Conservation (phyloP, 2,329 filamentous ascomycete species). For the Mollisiaceae sp. region DNA sequence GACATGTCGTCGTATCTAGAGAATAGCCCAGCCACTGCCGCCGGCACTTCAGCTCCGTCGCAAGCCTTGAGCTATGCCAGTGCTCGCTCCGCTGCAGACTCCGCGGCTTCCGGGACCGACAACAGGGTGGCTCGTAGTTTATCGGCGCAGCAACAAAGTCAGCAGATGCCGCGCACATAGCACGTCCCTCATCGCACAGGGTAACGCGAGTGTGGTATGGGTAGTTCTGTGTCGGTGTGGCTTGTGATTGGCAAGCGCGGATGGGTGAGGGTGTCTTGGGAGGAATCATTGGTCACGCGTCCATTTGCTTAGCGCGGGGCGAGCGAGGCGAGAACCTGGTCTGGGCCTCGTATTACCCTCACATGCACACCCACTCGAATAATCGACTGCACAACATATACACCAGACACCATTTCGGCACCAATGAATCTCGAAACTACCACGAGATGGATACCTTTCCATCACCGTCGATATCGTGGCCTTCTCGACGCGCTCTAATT, state of each 20-base stretch:
- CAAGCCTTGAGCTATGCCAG: conserved; percentile 33
- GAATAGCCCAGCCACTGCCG: conserved; percentile 37
- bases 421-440: conserved; percentile 7
- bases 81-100: conserved; percentile 35
- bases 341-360: conserved; percentile 34
- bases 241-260: conserved; percentile 4
- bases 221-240: conserved; percentile 6
- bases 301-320: conserved; percentile 29
- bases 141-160: conserved; percentile 38
- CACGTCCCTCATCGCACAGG: background rate
- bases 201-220: conserved; percentile 1
- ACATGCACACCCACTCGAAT: conserved; percentile 26
- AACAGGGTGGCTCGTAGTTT: conserved; percentile 34
- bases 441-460: background rate
- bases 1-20: conserved; percentile 43
- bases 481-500: conserved; percentile 11
- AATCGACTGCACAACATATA: conserved; percentile 21
- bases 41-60: conserved; percentile 32
- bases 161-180: conserved; percentile 41
- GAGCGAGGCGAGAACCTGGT: conserved; percentile 16
- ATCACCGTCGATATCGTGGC: conserved; percentile 10
- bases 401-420: background rate
- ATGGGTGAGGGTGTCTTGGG: conserved; percentile 38
- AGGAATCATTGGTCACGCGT: conserved; percentile 40
- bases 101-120: conserved; percentile 32